Conservation (phyloP, 441 rosid genomes). For the Adansonia rubrostipa region DNA sequence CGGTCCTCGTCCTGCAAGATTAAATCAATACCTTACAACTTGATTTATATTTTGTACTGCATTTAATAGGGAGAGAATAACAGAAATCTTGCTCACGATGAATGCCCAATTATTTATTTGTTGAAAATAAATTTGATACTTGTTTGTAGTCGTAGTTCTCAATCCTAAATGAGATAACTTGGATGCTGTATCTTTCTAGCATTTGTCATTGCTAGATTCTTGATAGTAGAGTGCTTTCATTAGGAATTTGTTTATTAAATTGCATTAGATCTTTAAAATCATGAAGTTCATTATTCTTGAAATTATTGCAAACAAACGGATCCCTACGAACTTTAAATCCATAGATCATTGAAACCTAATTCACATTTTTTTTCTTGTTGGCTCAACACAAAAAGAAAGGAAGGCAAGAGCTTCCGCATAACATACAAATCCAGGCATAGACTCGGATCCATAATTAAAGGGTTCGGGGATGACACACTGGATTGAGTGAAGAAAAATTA, state of each 20-base stretch:
- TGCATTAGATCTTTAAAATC: not conserved
- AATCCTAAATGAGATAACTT: not conserved
- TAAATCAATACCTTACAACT: not conserved
- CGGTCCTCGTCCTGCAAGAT: slow-evolving; percentile 63
- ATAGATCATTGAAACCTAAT: not conserved
- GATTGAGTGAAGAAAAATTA: not conserved
- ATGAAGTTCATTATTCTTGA: not conserved
- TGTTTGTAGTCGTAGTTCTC: not conserved
- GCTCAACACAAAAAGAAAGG: not conserved
- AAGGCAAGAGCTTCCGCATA: not conserved
- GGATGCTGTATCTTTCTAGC: not conserved
- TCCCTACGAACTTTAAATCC: not conserved
- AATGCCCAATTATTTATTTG: not conserved
- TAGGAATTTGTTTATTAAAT: not conserved
- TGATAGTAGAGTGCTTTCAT: not conserved
- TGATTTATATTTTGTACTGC: not conserved
- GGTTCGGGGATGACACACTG: not conserved
- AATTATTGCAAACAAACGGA: not conserved
- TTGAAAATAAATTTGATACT: not conserved
- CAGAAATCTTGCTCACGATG: not conserved
- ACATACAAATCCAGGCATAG: not conserved
- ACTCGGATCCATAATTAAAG: not conserved
- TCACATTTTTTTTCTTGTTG: not conserved
- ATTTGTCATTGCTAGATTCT: not conserved
- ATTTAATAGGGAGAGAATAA: not conserved